phyloP scores from a whole-genome alignment of 2,329 filamentous ascomycete species.

The Pestalotiopsis sp. region DNA sequence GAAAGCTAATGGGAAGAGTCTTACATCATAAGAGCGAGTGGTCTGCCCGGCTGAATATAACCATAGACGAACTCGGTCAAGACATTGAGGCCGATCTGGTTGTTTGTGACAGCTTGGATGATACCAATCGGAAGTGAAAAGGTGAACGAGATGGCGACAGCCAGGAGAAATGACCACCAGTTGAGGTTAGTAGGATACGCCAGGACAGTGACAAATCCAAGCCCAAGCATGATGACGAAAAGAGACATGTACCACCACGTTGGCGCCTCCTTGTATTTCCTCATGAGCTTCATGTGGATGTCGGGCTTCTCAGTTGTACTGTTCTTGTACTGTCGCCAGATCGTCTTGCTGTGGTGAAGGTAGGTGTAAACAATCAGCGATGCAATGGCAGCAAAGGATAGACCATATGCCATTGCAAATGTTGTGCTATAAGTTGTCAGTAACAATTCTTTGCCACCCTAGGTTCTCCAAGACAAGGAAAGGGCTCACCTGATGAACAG shows the following conservation, averaged over 20 bases:
- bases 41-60: constrained; percentile 74
- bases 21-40: constrained; percentile 74
- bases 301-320: constrained; percentile 63
- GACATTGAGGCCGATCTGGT: constrained; percentile 74
- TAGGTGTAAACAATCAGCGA: constrained; percentile 70
- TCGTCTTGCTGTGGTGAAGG: constrained; percentile 67
- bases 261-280: constrained; percentile 63
- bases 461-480: not conserved
- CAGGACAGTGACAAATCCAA: constrained; percentile 58
- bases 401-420: constrained; percentile 69
- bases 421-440: constrained; percentile 57
- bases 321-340: constrained; percentile 64
- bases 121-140: constrained; percentile 72
- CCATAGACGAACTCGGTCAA: constrained; percentile 75
- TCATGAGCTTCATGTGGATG: constrained; percentile 67
- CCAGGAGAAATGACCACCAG: constrained; percentile 74
- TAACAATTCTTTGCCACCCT: not conserved
- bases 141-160: constrained; percentile 63
- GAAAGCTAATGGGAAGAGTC: constrained; percentile 17
- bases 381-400: constrained; percentile 73
- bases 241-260: constrained; percentile 66
- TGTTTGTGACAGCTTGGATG: constrained; percentile 70
- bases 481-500: constrained; percentile 58
- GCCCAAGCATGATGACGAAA: constrained; percentile 54
- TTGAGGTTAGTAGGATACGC: constrained; percentile 68